Base-by-base conservation (phyloP, 2,329 filamentous ascomycete genomes). In the Ceratocystis lukuohia region DNA sequence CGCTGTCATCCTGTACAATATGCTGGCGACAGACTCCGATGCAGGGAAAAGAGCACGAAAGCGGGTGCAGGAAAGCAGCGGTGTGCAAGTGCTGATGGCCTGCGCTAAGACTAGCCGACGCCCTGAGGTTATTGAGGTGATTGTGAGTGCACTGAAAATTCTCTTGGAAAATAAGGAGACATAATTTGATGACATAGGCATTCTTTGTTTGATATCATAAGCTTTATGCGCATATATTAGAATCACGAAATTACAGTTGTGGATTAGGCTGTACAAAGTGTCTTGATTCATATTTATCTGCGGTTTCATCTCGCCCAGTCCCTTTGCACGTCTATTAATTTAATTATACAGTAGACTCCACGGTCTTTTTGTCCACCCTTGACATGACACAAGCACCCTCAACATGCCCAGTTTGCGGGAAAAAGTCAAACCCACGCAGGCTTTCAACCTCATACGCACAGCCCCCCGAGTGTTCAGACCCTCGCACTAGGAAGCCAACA, bases 341-440 rank as follows among this genome's bases (percentile, higher is more conserved):
- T n/a, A 17, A 33, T n/a, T 20, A 37, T 37, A 59, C 15, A 22
- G 2, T 59, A 20, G 30, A 28, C 44, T 61, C 57, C 22, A 2
- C 15, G 17, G 53, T 37, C 53, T 22, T 62, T n/a, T 48, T 57
- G 22, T 68, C 67, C 46, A 66, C 64, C 59, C 64, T 57, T 10
- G 67, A 66, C 64, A 68, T 46, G n/a, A 68, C 67, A 50, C 67
- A 68, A 28, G 61, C 84, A 59, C 86, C 84, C 73, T 88, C 86
- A 0, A 88, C 86, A 72, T 88, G 86, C 1, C 82, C 81, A 22
- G 86, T 88, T 76, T 97, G 93, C 12, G 94, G 94, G 76, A 99
- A 99, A 76, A 99, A 97, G 74, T 99, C 94, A 73, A 97, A 97
- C 0, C 93, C 94, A 61, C 88, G 82, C 61, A 99, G 76, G 73